phyloP scores from a whole-genome alignment of 2,329 filamentous ascomycete genomes.

The Ascocoryne sarcoides region DNA sequence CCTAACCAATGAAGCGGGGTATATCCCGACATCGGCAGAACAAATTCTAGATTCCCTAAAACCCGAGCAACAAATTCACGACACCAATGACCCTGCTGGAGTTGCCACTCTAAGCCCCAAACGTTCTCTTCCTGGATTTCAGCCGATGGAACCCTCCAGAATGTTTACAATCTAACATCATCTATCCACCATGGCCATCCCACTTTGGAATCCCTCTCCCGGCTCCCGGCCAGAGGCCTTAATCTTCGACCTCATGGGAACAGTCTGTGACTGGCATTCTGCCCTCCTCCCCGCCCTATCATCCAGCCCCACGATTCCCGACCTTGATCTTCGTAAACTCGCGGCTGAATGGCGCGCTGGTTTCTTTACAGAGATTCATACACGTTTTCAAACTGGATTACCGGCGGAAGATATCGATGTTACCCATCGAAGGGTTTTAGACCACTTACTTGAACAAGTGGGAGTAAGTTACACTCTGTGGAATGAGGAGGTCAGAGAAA shows the following conservation, averaged over 20 bases:
- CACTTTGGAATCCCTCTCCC: too few relatives aligned
- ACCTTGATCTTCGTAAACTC: constrained; percentile 21
- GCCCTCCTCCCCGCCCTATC: constrained; percentile 32
- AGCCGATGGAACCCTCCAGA: too few relatives aligned
- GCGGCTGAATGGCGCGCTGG: constrained; percentile 42
- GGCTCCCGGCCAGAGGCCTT: too few relatives aligned
- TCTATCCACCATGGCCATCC: too few relatives aligned
- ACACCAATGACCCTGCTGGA: too few relatives aligned
- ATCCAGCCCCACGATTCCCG: not conserved
- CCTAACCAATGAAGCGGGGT: too few relatives aligned
- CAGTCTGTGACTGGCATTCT: constrained; percentile 46
- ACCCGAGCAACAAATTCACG: too few relatives aligned
- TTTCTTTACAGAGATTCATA: constrained; percentile 39
- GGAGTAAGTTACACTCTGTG: constrained; percentile 3
- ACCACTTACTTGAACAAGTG: constrained; percentile 28
- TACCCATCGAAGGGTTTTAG: constrained; percentile 37
- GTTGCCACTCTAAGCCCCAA: too few relatives aligned
- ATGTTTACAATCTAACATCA: too few relatives aligned
- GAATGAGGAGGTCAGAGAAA: not conserved
- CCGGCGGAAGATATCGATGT: constrained; percentile 42
- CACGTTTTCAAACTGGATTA: constrained; percentile 29
- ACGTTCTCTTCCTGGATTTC: too few relatives aligned
- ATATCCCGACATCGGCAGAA: too few relatives aligned
- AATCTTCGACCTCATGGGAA: constrained; percentile 51
- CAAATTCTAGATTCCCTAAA: too few relatives aligned